These are phyloP conservation scores for Grigorovia humatica DNA, from an alignment of 805 yeast genomes.

Conservation along the genomic window DNA sequence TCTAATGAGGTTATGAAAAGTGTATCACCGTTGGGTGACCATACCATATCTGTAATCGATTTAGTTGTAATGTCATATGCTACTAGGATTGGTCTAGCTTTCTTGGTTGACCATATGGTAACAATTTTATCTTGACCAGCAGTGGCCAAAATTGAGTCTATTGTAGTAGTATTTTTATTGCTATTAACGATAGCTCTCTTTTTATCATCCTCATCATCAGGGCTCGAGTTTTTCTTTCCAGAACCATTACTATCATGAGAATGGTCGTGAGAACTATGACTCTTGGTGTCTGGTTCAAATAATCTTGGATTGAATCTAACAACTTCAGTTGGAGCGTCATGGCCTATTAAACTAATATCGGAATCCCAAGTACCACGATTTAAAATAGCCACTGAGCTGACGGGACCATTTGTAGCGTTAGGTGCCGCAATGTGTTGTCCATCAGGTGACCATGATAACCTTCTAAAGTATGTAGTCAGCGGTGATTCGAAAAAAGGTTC, in stretches of 20 bases:
- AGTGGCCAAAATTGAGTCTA: slow-evolving; percentile 75
- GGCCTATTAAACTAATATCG: slow-evolving; percentile 67
- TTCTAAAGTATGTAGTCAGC: slow-evolving; percentile 77
- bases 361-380: slow-evolving; percentile 75
- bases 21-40: slow-evolving; percentile 74
- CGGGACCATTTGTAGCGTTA: slow-evolving; percentile 77
- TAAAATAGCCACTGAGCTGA: slow-evolving; percentile 60
- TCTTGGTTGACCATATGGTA: slow-evolving; percentile 78
- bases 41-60: slow-evolving; percentile 77
- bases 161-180: slow-evolving; percentile 4
- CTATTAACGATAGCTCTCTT: background rate
- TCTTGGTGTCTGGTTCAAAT: slow-evolving; percentile 29
- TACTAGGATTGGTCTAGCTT: slow-evolving; percentile 68
- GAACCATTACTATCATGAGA: slow-evolving; percentile 12
- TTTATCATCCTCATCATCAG: background rate
- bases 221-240: background rate
- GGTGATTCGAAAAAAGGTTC: slow-evolving; percentile 88
- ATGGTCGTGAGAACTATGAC: slow-evolving; percentile 11
- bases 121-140: slow-evolving; percentile 90
- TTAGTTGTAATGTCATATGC: slow-evolving; percentile 66
- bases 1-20: slow-evolving; percentile 76
- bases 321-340: slow-evolving; percentile 78
- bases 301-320: slow-evolving; percentile 64
- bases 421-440: slow-evolving; percentile 83
- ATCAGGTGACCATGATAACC: slow-evolving; percentile 86